Base-by-base conservation (phyloP, 2,329 filamentous ascomycete genomes). In the Clarireedia sp. region DNA sequence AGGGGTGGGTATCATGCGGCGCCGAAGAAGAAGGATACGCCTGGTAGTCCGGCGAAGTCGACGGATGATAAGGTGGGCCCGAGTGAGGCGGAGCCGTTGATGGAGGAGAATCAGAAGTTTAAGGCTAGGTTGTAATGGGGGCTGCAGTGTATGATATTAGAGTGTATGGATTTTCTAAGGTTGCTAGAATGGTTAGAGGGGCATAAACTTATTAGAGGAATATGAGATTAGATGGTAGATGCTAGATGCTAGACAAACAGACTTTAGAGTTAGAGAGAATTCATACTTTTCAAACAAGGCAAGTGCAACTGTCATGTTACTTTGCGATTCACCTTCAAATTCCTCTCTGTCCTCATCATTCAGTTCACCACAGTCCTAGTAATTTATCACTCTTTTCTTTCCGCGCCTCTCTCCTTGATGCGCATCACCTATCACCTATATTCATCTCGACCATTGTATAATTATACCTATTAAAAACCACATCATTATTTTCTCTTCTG, bases 1-100 rank as follows among this genome's bases (percentile, higher is more conserved):
- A 73, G 74, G 60, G 80, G 76, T n/a, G 80, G 79, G 1, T 82
- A 82, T 63, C 63, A 74, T 54, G 74, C 74, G 53, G 79, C 79
- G 23, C 79, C 79, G 1, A 81, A 81, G 74, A 82, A 82, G 75
- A 75, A 55, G 46, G 47, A 23, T 10, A 64, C 58, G 59, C 69
- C 67, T 60, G 71, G 67, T 36, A 67, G 58, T 58, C 69, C 58
- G 50, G 58, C 37, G 51, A 67, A 65, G 63, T 66, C 59, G 57
- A 72, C 64, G 2, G 62, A 66, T 63, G 64, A 64, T 14, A 51
- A 61, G 23, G 55, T 62, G 9, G 64, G 64, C 16, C 51, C 57
- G 48, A 69, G 69, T 54, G 74, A 76, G 66, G 72, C 71, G 3
- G 70, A 69, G 40, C 68, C 69, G 37, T 58, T 77, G 63, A 68